phyloP scores from a whole-genome alignment of 768 basidiomycete species.

The Boletus reticulatus region DNA sequence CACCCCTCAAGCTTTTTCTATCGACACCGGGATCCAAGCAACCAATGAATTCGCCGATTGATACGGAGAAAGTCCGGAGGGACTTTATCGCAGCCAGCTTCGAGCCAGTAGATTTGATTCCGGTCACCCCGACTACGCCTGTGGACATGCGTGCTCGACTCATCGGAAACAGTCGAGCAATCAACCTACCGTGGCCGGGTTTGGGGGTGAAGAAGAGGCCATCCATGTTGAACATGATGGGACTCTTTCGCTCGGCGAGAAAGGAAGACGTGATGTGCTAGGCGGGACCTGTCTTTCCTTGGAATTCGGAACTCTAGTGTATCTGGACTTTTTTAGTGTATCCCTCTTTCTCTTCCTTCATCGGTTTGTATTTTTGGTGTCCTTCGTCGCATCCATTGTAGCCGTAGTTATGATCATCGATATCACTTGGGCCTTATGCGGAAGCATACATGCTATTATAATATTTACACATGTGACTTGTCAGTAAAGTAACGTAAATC shows the following conservation, averaged over 20 bases:
- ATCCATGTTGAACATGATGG: conserved; percentile 27
- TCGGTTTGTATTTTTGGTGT: background rate
- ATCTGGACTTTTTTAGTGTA: background rate
- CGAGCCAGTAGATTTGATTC: conserved; percentile 21
- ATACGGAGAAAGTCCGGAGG: conserved; percentile 32
- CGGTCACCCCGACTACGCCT: conserved; percentile 1
- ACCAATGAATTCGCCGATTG: conserved; percentile 36
- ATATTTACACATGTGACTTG: too few relatives aligned
- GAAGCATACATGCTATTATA: too few relatives aligned
- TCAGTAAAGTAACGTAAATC: too few relatives aligned
- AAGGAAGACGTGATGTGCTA: conserved; percentile 18
- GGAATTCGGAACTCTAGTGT: too few relatives aligned
- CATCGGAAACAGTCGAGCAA: background rate
- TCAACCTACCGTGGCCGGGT: conserved; percentile 6
- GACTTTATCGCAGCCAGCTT: conserved; percentile 49
- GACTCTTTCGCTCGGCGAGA: conserved; percentile 29
- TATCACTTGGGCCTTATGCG: too few relatives aligned
- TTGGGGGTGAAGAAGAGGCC: conserved; percentile 22
- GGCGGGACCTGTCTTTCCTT: background rate
- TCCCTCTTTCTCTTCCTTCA: background rate
- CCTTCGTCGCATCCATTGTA: too few relatives aligned
- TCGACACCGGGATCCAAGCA: conserved; percentile 31
- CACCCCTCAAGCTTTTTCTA: conserved; percentile 40
- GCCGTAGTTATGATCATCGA: too few relatives aligned
- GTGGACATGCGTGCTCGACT: background rate